Percentiles rank a stretch among this genome's conserved stretches.
phyloP scores from a whole-genome alignment of 1,284 basidiomycete genomes.

The Apiotrichum siamense region DNA sequence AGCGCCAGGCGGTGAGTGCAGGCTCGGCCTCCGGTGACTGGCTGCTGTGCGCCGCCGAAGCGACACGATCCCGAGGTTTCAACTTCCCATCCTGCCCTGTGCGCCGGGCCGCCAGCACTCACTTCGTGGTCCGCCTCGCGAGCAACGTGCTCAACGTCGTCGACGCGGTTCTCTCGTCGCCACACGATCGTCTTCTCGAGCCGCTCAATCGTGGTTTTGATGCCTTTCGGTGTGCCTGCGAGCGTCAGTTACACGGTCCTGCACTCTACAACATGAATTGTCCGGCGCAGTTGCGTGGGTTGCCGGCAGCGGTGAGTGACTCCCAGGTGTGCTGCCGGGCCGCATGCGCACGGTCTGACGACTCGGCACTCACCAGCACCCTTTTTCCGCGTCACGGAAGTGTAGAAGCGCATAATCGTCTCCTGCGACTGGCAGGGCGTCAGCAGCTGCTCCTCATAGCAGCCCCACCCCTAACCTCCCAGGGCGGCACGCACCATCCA shows the following conservation, averaged over 20 bases:
- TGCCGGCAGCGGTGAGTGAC: too few species aligned
- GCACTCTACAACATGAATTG: neutral
- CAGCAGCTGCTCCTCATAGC: neutral
- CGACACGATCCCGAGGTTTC: too few species aligned
- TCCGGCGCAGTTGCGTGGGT: neutral
- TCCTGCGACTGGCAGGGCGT: neutral
- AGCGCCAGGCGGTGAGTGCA: too few species aligned
- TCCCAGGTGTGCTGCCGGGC: too few species aligned
- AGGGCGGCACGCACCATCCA: neutral
- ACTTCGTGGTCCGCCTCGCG: conserved; percentile 31
- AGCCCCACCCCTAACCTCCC: too few species aligned
- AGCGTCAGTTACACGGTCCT: neutral
- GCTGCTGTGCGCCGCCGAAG: too few species aligned
- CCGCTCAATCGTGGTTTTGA: conserved; percentile 21
- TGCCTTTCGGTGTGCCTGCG: neutral
- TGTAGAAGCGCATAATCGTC: neutral
- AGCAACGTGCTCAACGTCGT: conserved; percentile 34
- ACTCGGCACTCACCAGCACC: too few species aligned
- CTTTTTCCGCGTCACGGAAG: too few species aligned
- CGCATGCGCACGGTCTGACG: too few species aligned
- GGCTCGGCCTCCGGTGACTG: too few species aligned
- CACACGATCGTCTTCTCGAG: conserved; percentile 37
- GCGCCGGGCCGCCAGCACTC: neutral
- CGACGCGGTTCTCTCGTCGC: conserved; percentile 30
- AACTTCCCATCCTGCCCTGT: conserved; percentile 10